Evolutionary conservation across 176 grass and related monocot genomes (phyloP).

Genomic region (Carex myosuroides): DNA sequence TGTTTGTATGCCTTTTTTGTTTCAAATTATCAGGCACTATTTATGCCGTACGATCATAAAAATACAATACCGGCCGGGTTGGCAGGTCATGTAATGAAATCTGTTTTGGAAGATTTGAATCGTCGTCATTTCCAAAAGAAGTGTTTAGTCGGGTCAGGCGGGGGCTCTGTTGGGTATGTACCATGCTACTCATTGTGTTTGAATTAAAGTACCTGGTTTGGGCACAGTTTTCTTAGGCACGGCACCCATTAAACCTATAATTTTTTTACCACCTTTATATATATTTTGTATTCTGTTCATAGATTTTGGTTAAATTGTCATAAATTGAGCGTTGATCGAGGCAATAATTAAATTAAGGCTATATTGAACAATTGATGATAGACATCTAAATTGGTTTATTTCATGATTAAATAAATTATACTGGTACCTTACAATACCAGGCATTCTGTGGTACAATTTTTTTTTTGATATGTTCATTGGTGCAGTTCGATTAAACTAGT

Average conservation of each 20-base stretch:
- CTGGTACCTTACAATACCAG: neutral
- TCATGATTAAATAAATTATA: neutral
- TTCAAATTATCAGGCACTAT: slow-evolving; percentile 55
- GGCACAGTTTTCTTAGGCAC: neutral
- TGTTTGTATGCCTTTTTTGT: slow-evolving; percentile 5
- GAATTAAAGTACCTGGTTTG: neutral
- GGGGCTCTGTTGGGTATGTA: slow-evolving; percentile 88
- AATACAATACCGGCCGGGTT: slow-evolving; percentile 71
- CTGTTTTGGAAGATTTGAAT: slow-evolving; percentile 76
- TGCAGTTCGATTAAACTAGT: neutral
- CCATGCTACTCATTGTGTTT: neutral
- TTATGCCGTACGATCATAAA: slow-evolving; percentile 99
- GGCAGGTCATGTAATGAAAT: slow-evolving; percentile 61
- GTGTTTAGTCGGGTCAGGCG: slow-evolving; percentile 89
- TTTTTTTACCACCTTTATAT: neutral
- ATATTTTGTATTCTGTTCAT: neutral
- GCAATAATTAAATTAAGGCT: neutral
- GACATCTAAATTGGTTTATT: neutral
- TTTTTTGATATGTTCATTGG: neutral
- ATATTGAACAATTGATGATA: neutral
- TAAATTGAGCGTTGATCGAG: neutral
- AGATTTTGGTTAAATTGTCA: neutral
- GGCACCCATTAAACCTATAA: neutral
- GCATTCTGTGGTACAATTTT: no score
- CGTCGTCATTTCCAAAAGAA: slow-evolving; percentile 72